Evolutionary conservation across 306 rosid species (phyloP).

Genomic region (Sicyos edulis): DNA sequence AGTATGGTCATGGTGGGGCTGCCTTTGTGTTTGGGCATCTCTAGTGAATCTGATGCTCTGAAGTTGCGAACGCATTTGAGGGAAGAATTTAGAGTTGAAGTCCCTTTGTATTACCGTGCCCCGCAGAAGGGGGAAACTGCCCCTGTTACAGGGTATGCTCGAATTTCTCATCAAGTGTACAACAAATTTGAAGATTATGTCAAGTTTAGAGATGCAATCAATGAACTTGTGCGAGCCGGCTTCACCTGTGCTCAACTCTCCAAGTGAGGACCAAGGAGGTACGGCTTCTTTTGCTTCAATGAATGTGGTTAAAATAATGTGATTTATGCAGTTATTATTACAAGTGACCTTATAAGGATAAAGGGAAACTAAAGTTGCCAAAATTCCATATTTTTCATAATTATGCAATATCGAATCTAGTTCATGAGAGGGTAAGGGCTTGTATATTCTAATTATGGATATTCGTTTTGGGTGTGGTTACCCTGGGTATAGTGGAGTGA

Average conservation of each 20-base stretch:
- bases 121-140: conserved; percentile 53
- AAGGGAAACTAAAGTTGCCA: background rate
- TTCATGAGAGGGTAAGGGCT: too few relatives aligned
- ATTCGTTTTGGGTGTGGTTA: too few relatives aligned
- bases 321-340: background rate
- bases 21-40: conserved; percentile 67
- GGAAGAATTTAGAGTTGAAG: conserved; percentile 70
- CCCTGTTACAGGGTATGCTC: conserved; percentile 66
- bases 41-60: conserved; percentile 54
- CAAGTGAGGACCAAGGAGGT: conserved; percentile 55
- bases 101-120: conserved; percentile 64
- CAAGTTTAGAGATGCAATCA: conserved; percentile 69
- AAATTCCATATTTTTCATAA: background rate
- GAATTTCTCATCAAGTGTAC: conserved; percentile 90
- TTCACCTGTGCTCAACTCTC: conserved; percentile 61
- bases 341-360: background rate
- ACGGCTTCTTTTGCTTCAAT: conserved; percentile 13
- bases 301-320: background rate
- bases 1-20: conserved; percentile 93
- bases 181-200: conserved; percentile 71
- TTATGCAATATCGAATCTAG: too few relatives aligned
- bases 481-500: too few relatives aligned
- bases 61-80: conserved; percentile 62
- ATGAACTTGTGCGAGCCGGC: conserved; percentile 51
- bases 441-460: too few relatives aligned